Percentiles rank a stretch among this genome's conserved stretches.
These are phyloP conservation scores for Aspergillus clavatus DNA, from an alignment of 2,329 filamentous ascomycete species.

Conservation along the genomic window DNA sequence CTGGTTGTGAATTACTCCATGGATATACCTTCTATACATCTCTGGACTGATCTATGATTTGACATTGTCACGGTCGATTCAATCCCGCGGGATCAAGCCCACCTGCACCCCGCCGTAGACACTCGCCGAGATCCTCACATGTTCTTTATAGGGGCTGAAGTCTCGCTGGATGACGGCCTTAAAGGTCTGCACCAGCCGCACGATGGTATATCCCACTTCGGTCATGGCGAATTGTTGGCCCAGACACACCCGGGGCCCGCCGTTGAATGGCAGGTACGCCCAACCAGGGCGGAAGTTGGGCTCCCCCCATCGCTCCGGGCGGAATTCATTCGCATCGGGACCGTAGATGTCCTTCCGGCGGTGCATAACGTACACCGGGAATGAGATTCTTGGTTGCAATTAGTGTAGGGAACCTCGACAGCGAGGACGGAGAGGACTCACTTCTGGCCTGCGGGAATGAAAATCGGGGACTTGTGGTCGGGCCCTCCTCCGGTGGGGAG, in stretches of 20 bases:
- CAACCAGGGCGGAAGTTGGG: constrained; percentile 23
- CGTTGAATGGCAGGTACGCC: constrained; percentile 34
- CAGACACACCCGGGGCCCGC: constrained; percentile 29
- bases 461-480: constrained; percentile 54
- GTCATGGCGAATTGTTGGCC: constrained; percentile 36
- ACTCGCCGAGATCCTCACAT: too few species aligned
- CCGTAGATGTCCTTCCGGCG: constrained; percentile 51
- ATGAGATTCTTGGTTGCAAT: too few species aligned
- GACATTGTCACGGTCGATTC: too few species aligned
- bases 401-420: too few species aligned
- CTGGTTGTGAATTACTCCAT: too few species aligned
- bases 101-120: too few species aligned
- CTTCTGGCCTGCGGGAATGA: constrained; percentile 59
- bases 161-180: too few species aligned
- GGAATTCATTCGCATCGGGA: constrained; percentile 44
- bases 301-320: constrained; percentile 46
- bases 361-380: constrained; percentile 68
- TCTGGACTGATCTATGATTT: too few species aligned
- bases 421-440: too few species aligned
- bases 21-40: too few species aligned
- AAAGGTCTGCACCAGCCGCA: constrained; percentile 34
- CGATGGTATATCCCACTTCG: constrained; percentile 32
- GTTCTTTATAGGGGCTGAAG: too few species aligned
- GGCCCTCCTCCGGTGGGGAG: constrained; percentile 54
- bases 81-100: too few species aligned